phyloP scores from a whole-genome alignment of 1,284 basidiomycete species.

The Fomitopsis pinicola region DNA sequence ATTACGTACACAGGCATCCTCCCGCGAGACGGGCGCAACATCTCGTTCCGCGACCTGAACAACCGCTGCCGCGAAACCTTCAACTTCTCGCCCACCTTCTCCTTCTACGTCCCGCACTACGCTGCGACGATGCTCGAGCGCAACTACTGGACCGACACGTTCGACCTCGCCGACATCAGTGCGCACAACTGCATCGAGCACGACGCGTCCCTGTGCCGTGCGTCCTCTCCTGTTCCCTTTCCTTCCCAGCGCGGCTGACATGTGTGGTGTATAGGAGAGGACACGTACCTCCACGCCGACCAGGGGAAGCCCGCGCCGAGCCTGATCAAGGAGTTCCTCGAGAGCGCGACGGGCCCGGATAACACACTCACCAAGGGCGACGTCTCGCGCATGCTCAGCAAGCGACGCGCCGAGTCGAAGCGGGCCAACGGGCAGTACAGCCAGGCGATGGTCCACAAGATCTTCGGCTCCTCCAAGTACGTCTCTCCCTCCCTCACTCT shows the following conservation, averaged over 20 bases:
- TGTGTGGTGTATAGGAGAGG: constrained; percentile 44
- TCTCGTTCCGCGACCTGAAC: constrained; percentile 58
- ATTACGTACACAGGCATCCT: constrained; percentile 49
- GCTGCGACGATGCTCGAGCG: constrained; percentile 54
- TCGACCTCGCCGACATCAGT: constrained; percentile 61
- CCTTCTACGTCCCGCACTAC: constrained; percentile 55
- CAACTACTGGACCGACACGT: constrained; percentile 50
- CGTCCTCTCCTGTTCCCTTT: background rate
- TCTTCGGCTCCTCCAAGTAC: constrained; percentile 65
- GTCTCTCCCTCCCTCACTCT: background rate
- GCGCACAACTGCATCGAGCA: constrained; percentile 78
- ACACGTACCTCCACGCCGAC: constrained; percentile 42
- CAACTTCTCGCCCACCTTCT: constrained; percentile 69
- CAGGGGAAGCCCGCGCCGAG: constrained; percentile 46
- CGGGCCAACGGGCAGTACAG: constrained; percentile 52
- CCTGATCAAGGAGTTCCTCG: constrained; percentile 54
- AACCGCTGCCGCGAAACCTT: constrained; percentile 46
- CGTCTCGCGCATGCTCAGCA: constrained; percentile 47
- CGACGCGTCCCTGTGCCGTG: constrained; percentile 69
- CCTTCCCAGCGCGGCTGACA: background rate
- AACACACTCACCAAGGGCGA: constrained; percentile 50
- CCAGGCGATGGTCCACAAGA: constrained; percentile 43
- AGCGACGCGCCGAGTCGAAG: constrained; percentile 52
- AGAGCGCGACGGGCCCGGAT: constrained; percentile 45
- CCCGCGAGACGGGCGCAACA: constrained; percentile 59